Percentiles rank a stretch among this genome's conserved stretches.
These are phyloP conservation scores for Arabis hirsuta DNA, from an alignment of 345 rosid species.

Conservation along the genomic window DNA sequence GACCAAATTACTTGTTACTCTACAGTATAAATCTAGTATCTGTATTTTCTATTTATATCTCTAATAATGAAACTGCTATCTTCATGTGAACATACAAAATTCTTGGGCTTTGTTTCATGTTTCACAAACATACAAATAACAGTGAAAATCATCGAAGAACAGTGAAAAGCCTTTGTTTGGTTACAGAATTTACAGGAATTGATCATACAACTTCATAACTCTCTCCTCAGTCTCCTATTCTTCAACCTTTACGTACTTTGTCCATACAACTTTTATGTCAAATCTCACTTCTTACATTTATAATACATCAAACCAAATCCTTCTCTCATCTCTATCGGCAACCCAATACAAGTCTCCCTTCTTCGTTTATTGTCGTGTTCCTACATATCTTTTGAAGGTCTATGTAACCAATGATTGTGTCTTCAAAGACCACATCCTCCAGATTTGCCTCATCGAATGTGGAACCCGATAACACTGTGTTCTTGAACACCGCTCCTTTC, in stretches of 20 bases:
- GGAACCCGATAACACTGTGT: constrained; percentile 80
- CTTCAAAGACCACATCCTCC: constrained; percentile 57
- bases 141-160: not conserved
- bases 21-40: too few species aligned
- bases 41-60: too few species aligned
- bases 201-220: constrained; percentile 23
- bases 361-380: constrained; percentile 41
- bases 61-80: not conserved
- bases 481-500: constrained; percentile 79
- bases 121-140: not conserved
- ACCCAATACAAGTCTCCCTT: constrained; percentile 48
- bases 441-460: constrained; percentile 74
- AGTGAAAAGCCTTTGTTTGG: constrained; percentile 22
- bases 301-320: not conserved
- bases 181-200: constrained; percentile 33
- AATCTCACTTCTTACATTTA: constrained; percentile 21
- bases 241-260: constrained; percentile 9
- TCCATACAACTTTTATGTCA: constrained; percentile 25
- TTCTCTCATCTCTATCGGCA: constrained; percentile 29
- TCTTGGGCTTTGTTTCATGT: not conserved
- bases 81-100: not conserved
- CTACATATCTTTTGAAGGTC: constrained; percentile 48
- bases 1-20: too few species aligned
- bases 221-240: constrained; percentile 23
- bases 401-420: constrained; percentile 45